Evolutionary conservation across 129 eudicot species (phyloP).

Genomic region (Chrysanthemum seticuspe): DNA sequence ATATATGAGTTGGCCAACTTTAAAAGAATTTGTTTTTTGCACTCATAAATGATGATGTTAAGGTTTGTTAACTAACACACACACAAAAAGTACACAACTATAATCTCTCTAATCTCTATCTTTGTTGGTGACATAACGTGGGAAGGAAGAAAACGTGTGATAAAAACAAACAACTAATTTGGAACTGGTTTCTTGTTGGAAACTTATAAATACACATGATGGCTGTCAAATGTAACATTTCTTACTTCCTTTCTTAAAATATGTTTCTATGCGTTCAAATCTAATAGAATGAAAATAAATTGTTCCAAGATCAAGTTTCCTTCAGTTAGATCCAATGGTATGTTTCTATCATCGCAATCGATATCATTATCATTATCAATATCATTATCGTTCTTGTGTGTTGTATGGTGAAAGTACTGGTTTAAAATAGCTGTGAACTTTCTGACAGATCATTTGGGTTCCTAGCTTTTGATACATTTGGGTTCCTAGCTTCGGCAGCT

Average conservation of each 20-base stretch:
- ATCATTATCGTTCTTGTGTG: neutral
- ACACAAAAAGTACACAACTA: too few species aligned
- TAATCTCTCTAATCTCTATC: neutral
- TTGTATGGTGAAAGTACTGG: neutral
- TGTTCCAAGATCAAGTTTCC: conserved; percentile 23
- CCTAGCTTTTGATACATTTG: too few species aligned
- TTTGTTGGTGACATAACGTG: conserved; percentile 22
- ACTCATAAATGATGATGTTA: conserved; percentile 35
- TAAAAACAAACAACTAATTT: conserved; percentile 16
- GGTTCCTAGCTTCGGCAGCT: too few species aligned
- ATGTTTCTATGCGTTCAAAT: conserved; percentile 9
- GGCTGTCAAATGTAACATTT: conserved; percentile 24
- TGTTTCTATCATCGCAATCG: neutral
- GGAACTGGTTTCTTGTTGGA: conserved; percentile 25
- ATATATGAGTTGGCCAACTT: neutral
- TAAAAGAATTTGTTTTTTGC: conserved; percentile 21
- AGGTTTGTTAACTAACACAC: conserved; percentile 22
- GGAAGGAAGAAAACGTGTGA: conserved; percentile 34
- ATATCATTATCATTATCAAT: neutral
- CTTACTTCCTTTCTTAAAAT: neutral
- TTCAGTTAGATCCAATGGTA: conserved; percentile 26
- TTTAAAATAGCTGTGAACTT: neutral
- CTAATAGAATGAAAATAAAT: conserved; percentile 19
- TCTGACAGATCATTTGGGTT: too few species aligned
- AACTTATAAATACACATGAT: conserved; percentile 23